phyloP scores from a whole-genome alignment of 2,329 filamentous ascomycete species.

The Venturia nashicola region DNA sequence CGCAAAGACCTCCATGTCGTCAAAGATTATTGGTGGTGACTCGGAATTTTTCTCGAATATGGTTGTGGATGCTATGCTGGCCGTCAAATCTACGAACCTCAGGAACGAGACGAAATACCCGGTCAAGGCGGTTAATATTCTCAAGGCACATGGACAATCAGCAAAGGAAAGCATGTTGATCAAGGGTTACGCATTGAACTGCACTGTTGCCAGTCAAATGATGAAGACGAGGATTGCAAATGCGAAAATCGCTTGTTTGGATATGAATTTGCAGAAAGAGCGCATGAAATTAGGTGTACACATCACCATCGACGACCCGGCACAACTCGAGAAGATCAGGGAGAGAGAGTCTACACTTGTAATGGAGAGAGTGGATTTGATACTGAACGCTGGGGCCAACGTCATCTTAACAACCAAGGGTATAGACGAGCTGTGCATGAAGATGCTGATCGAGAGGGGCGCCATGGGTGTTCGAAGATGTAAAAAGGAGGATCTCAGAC shows the following conservation, averaged over 20 bases:
- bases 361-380: slow-evolving; percentile 90
- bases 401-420: slow-evolving; percentile 96
- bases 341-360: slow-evolving; percentile 88
- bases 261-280: slow-evolving; percentile 99
- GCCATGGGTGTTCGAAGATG: slow-evolving; percentile 93
- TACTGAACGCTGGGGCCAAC: slow-evolving; percentile 92
- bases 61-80: slow-evolving; percentile 91
- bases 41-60: slow-evolving; percentile 96
- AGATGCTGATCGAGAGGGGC: slow-evolving; percentile 86
- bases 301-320: slow-evolving; percentile 93
- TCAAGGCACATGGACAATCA: slow-evolving; percentile 96
- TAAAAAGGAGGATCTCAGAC: slow-evolving; percentile 95
- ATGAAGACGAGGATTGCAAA: slow-evolving; percentile 90
- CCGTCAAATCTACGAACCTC: slow-evolving; percentile 88
- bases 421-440: slow-evolving; percentile 90
- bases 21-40: slow-evolving; percentile 94
- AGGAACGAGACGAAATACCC: slow-evolving; percentile 89
- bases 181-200: slow-evolving; percentile 96
- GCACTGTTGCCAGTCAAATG: slow-evolving; percentile 93
- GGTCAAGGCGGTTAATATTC: slow-evolving; percentile 96
- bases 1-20: slow-evolving; percentile 98
- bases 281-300: slow-evolving; percentile 98
- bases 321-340: slow-evolving; percentile 94
- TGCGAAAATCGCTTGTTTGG: slow-evolving; percentile 91
- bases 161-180: slow-evolving; percentile 77